These are phyloP conservation scores for Aspergillus asperescens DNA, from an alignment of 495 filamentous ascomycete genomes.

Conservation along the genomic window DNA sequence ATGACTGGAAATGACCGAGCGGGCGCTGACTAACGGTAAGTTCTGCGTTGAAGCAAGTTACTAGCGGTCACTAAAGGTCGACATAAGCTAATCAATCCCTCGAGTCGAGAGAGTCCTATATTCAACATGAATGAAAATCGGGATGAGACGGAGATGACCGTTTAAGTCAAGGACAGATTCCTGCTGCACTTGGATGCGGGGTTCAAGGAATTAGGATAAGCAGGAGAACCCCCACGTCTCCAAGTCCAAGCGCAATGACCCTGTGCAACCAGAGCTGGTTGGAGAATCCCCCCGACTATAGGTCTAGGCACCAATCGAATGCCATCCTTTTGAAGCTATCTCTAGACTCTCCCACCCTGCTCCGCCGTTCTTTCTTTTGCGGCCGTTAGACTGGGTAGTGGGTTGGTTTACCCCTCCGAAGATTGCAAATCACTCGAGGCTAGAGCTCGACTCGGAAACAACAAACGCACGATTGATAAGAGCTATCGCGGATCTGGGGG, in stretches of 20 bases:
- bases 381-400: too few relatives aligned
- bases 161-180: background rate
- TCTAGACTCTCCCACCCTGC: too few relatives aligned
- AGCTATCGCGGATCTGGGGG: background rate
- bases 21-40: too few relatives aligned
- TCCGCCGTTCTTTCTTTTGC: too few relatives aligned
- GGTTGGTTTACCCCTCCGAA: background rate
- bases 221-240: background rate
- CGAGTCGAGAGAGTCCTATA: too few relatives aligned
- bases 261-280: too few relatives aligned
- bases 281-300: background rate
- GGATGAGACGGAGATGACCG: background rate
- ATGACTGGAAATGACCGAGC: too few relatives aligned
- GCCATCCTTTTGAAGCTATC: background rate
- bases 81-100: too few relatives aligned
- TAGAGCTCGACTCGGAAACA: background rate
- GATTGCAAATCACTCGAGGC: background rate
- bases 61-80: too few relatives aligned
- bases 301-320: background rate
- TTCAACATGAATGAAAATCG: too few relatives aligned
- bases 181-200: background rate
- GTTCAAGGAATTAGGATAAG: background rate
- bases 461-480: background rate
- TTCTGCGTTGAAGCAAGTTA: too few relatives aligned
- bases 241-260: background rate